Evolutionary conservation across 768 basidiomycete species (phyloP), one percentile per base, ranked within the genome.

Genomic region (Coprinellus micaceus): DNA sequence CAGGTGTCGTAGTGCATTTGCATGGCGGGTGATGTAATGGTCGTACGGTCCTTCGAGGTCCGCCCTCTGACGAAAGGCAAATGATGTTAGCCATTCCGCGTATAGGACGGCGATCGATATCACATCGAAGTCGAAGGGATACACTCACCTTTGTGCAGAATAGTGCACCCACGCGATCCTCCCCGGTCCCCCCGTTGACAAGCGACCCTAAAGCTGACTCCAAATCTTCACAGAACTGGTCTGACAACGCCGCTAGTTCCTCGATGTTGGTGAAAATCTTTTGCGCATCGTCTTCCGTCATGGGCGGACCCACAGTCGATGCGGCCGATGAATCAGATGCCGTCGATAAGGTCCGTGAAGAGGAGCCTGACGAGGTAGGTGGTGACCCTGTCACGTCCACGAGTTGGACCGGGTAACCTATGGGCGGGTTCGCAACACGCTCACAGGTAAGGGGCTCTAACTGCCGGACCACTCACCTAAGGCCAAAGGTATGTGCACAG

Each of bases 11-110:
- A 92, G 77, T 4, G 93, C 89, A 2, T 79, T 77, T 0, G 89
- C 81, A 64, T 94, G 91, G 49, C 83, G 82, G 2, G 88, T 89
- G 66, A 94, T 92, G 68, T 94, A 94, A 15, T 79, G 74, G 67
- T 83, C 89, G 67, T 91, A 94, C 15, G 84, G 82, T 11, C 77
- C 77, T 64, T 90, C 87, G 59, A 94, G 73, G 36, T 78, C 77
- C 24, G 89, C 82, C 44, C 87, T 82, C 89, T 91, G 53, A 5
- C 41, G 40, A 57, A 45, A 9, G 40, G 11, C 26, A 4, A 54
- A 19, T 48, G 17, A 21, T 21, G 29, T 39, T 29, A 39, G 26
- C n/a, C n/a, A n/a, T 11, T 21, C 33, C 24, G 37, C n/a, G 25
- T 24, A n/a, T n/a, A n/a, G n/a, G 53, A 45, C 51, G 39, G 17